Evolutionary conservation across 768 basidiomycete species (phyloP), one percentile per base, ranked within the genome.

Genomic region (Hydnum rufescens): DNA sequence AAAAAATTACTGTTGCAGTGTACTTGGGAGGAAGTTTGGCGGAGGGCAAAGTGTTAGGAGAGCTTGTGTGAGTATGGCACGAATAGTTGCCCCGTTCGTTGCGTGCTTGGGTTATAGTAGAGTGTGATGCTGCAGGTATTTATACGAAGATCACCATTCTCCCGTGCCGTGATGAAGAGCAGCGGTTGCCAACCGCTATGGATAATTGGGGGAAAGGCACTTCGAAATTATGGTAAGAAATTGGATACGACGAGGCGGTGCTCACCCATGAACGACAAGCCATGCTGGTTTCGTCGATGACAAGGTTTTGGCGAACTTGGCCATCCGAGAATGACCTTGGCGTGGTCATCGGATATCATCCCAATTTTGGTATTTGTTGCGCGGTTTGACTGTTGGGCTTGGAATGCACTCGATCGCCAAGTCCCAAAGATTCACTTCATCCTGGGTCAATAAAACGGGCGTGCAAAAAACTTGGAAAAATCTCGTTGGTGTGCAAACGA

Each of bases 51-150:
- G 3, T 59, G n/a, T 58, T 3, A 66, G 57, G 30, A 64, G 54
- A 32, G 56, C 50, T 6, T 57, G 62, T 5, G 65, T 62, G 34
- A 65, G 69, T 16, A 68, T 57, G 51, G 71, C 57, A 54, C 64
- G 70, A 53, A 59, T 69, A 65, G 5, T 63, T 58, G 1, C 69
- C 70, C 16, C 64, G 63, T 57, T 72, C 71, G 44, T 69, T 64
- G 18, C 71, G 61, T 5, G 66, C 70, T 57, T 71, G 70, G 31
- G 34, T n/a, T 46, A 28, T 55, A 55, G 34, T 53, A 55, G 32
- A 47, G 30, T 4, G 52, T 30, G 52, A 52, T 30, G 4, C 26
- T 22, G 22, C 23, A 26, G 3, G 53, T 28, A 42, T 55, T 39
- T 42, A 53, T 53, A 18, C 52, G 48, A 23, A 43, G 23, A 36